phyloP scores from a whole-genome alignment of 2,329 filamentous ascomycete genomes.

The Teratosphaeria zuluensis region DNA sequence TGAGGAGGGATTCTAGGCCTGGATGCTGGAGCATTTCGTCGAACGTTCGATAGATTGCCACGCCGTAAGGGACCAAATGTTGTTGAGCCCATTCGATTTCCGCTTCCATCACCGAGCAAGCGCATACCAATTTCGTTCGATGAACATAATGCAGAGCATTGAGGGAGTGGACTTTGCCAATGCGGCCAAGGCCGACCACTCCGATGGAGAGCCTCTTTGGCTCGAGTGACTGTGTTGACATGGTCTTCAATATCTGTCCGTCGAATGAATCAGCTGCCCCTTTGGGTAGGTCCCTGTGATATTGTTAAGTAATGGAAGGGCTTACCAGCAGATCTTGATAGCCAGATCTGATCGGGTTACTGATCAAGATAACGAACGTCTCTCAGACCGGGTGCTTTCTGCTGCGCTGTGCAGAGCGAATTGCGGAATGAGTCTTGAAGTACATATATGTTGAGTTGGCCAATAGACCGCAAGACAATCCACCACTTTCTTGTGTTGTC shows the following conservation, averaged over 20 bases:
- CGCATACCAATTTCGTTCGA: slow-evolving; percentile 41
- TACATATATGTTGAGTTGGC: not conserved
- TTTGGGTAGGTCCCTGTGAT: not conserved
- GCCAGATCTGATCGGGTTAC: not conserved
- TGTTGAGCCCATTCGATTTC: slow-evolving; percentile 36
- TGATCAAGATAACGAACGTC: too few relatives aligned
- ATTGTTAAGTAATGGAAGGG: not conserved
- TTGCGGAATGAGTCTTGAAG: not conserved
- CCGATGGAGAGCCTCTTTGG: slow-evolving; percentile 29
- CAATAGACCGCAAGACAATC: not conserved
- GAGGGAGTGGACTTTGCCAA: slow-evolving; percentile 44
- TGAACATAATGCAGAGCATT: slow-evolving; percentile 39
- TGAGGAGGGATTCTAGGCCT: slow-evolving; percentile 45
- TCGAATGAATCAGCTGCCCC: not conserved
- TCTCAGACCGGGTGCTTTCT: not conserved
- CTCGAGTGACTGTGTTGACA: not conserved
- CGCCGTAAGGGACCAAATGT: slow-evolving; percentile 40
- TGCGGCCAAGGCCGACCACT: slow-evolving; percentile 43
- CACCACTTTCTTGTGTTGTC: not conserved
- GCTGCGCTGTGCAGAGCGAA: not conserved
- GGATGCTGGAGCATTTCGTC: slow-evolving; percentile 48
- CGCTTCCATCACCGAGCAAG: slow-evolving; percentile 24
- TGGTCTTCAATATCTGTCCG: not conserved
- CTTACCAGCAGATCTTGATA: not conserved
- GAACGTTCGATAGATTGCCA: slow-evolving; percentile 44